Percentiles rank a stretch among this genome's conserved stretches.
Evolutionary conservation across 441 rosid genomes (phyloP).

Genomic region (Jatropha podagrica): DNA sequence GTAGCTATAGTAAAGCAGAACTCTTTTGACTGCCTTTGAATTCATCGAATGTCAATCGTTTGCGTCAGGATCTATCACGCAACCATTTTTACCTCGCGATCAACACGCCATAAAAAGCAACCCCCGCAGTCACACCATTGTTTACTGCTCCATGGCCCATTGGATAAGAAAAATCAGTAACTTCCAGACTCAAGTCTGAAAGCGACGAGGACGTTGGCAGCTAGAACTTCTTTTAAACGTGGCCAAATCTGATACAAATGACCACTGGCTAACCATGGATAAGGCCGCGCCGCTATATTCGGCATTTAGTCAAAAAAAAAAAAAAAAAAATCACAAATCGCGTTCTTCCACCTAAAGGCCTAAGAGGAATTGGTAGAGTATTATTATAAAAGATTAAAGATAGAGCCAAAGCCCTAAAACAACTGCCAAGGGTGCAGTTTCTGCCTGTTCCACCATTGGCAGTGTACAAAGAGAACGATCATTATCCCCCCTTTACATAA

Average conservation of each 20-base stretch:
- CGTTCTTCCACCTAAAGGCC: neutral
- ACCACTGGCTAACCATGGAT: neutral
- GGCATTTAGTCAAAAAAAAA: neutral
- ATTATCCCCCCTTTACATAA: no score
- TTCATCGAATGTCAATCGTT: no score
- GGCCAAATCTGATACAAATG: neutral
- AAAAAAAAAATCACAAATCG: neutral
- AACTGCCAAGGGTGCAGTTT: no score
- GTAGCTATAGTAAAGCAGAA: neutral
- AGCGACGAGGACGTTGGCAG: neutral
- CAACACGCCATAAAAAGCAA: no score
- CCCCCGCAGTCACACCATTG: no score
- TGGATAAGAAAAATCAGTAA: neutral
- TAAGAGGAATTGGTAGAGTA: no score
- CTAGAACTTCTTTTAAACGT: neutral
- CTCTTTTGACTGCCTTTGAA: conserved; percentile 5
- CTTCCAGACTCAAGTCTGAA: neutral
- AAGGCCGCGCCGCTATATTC: neutral
- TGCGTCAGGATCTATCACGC: neutral
- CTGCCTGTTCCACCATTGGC: no score
- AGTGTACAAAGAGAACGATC: no score
- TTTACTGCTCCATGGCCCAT: no score
- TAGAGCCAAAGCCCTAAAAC: no score
- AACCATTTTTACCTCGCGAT: neutral
- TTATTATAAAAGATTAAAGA: no score